phyloP scores from a whole-genome alignment of 176 grass and related monocot species.

The Dactylis glomerata region DNA sequence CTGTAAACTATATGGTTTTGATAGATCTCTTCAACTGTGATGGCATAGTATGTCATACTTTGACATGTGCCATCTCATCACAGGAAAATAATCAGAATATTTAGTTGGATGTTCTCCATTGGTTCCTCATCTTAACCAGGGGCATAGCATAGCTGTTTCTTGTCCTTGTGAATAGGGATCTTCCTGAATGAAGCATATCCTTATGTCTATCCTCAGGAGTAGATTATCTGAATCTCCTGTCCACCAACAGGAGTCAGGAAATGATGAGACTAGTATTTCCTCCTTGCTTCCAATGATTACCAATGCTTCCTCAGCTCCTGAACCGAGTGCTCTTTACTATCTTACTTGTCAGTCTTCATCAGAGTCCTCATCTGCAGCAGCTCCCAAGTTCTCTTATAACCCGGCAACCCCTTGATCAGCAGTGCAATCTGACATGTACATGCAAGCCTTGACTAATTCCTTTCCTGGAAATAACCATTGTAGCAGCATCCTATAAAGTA shows the following conservation, averaged over 20 bases:
- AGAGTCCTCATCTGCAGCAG: background rate
- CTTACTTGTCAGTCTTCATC: background rate
- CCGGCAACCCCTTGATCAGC: background rate
- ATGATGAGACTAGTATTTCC: background rate
- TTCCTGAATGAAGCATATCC: constrained; percentile 13
- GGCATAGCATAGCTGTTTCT: background rate
- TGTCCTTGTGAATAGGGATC: background rate
- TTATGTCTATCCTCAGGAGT: background rate
- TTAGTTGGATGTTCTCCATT: background rate
- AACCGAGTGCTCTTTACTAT: background rate
- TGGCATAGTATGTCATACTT: background rate
- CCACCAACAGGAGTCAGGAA: background rate
- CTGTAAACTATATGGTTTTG: constrained; percentile 2
- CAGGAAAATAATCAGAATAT: background rate
- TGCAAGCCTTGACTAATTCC: background rate
- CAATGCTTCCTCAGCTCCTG: background rate
- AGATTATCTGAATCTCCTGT: background rate
- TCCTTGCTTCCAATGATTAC: background rate
- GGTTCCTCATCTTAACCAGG: background rate
- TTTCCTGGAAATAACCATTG: background rate
- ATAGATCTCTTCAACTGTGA: background rate
- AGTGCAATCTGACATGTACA: background rate
- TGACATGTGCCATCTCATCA: background rate
- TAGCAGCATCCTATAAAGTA: background rate
- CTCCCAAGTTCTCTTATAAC: background rate